Base-by-base conservation (phyloP, 371 early-diverging fungal genomes). In the Lichtheimia ramosa region DNA sequence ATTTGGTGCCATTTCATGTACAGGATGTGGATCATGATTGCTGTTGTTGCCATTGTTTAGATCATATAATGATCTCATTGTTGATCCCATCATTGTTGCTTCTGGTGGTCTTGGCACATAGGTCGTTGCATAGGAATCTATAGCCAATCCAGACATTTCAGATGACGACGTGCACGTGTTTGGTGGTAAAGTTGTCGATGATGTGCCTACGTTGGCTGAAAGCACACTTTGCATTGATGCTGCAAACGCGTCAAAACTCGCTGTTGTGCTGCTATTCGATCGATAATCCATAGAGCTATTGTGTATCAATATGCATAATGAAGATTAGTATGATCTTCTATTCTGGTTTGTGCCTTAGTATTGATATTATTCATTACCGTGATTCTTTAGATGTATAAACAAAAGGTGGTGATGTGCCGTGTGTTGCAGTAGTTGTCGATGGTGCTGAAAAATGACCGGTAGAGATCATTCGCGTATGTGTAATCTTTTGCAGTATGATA, bases 391-490 rank as follows among this genome's bases (percentile, higher is more conserved):
- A 16, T 23, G 56, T 23, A 42, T 40, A 55, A 24, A 15, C 15
- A 43, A 55, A 43, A 25, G 43, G 56, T 43, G 43, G 56, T 43
- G 27, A 23, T 16, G 10, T 43, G 16, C 56, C 24, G 15, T 53
- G 27, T 15, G 53, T 53, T 12, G 49, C 23, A 5, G 51, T 13
- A 16, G 51, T 51, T 23, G 24, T 14, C n/a, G 41, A 13, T 12
- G 20, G 42, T 16, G 54, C 10, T 43, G 41, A 42, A 13, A n/a
- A 41, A 20, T 55, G 42, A 43, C 43, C 43, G 8, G 56, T 12
- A 55, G 42, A 24, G n/a, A 55, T 55, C 56, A 55, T 55, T 41
- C 56, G 56, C 40, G 23, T 43, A 54, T 0, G n/a, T 40, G 20
- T 51, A 28, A 34, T 34, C 10, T 34, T 6, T 10, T 6, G 34